These are phyloP conservation scores for Diaporthe longicolla DNA, from an alignment of 2,329 filamentous ascomycete genomes.

Conservation along the genomic window DNA sequence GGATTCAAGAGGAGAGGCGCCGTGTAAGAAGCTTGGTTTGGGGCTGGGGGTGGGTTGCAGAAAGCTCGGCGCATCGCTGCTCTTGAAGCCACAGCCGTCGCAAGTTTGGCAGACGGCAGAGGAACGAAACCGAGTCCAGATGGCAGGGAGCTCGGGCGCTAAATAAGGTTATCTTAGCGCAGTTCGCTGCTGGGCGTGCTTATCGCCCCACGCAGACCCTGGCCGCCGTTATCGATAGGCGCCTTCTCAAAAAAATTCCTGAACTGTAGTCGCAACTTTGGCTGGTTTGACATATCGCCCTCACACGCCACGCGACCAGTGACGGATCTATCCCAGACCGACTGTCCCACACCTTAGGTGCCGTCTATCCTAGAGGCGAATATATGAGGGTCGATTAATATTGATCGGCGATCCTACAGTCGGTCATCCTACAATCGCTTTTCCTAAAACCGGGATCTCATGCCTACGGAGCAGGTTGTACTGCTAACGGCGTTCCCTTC, in stretches of 20 bases:
- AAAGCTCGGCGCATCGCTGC: conserved; percentile 22
- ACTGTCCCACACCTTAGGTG: not conserved
- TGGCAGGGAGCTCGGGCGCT: not conserved
- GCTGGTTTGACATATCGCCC: not conserved
- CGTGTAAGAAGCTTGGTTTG: not conserved
- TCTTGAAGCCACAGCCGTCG: not conserved
- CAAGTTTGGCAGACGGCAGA: not conserved
- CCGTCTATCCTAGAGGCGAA: not conserved
- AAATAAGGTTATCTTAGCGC: conserved; percentile 43
- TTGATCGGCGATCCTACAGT: not conserved
- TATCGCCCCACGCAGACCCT: conserved; percentile 35
- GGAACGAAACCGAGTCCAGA: not conserved
- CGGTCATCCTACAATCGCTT: not conserved
- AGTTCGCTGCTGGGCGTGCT: not conserved
- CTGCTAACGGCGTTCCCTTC: too few species aligned
- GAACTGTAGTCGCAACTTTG: not conserved
- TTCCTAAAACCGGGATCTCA: not conserved
- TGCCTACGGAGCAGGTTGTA: not conserved
- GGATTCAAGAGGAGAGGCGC: not conserved
- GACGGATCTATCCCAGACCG: not conserved
- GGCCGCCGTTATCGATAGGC: not conserved
- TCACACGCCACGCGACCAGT: conserved; percentile 4
- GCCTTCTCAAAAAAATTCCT: conserved; percentile 38
- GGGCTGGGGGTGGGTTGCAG: not conserved
- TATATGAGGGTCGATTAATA: not conserved